These are phyloP conservation scores for Incumbomyces delicatus DNA, from an alignment of 2,329 filamentous ascomycete species.

Conservation along the genomic window DNA sequence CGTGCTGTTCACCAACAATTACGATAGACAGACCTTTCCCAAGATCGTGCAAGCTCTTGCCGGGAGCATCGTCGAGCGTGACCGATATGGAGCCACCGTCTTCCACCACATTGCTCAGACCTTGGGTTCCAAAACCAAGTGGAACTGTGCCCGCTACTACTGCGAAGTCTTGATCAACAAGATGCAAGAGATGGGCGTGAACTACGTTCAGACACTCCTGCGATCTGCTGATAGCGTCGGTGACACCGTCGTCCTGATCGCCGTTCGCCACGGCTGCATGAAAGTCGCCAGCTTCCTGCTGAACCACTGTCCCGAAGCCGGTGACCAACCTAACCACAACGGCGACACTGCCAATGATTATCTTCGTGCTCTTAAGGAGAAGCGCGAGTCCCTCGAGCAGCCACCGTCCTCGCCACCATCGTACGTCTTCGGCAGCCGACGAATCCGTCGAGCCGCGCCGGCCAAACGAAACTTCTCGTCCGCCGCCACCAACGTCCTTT, in stretches of 20 bases:
- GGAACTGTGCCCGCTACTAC: slow-evolving; percentile 85
- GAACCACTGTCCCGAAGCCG: slow-evolving; percentile 64
- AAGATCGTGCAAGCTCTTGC: slow-evolving; percentile 73
- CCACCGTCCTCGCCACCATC: slow-evolving; percentile 58
- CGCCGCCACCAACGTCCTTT: slow-evolving; percentile 60
- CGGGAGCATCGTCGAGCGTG: slow-evolving; percentile 67
- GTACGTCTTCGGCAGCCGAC: slow-evolving; percentile 17
- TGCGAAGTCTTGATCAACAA: slow-evolving; percentile 83
- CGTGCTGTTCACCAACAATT: slow-evolving; percentile 94
- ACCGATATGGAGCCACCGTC: slow-evolving; percentile 74
- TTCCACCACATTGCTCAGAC: slow-evolving; percentile 91
- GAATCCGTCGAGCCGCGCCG: slow-evolving; percentile 21
- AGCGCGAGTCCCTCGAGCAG: slow-evolving; percentile 20
- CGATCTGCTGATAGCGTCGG: slow-evolving; percentile 77
- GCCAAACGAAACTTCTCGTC: slow-evolving; percentile 38
- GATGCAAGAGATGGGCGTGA: slow-evolving; percentile 66
- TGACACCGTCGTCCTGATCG: slow-evolving; percentile 82
- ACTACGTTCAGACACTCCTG: slow-evolving; percentile 65
- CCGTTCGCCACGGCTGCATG: slow-evolving; percentile 77
- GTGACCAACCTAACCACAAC: slow-evolving; percentile 71
- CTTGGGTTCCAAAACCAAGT: slow-evolving; percentile 75
- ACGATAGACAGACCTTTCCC: slow-evolving; percentile 84
- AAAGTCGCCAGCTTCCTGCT: slow-evolving; percentile 58
- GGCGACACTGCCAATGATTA: slow-evolving; percentile 78
- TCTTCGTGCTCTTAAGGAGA: slow-evolving; percentile 53